Conservation (phyloP, 2,329 filamentous ascomycete genomes). For the Macrophomina tecta region DNA sequence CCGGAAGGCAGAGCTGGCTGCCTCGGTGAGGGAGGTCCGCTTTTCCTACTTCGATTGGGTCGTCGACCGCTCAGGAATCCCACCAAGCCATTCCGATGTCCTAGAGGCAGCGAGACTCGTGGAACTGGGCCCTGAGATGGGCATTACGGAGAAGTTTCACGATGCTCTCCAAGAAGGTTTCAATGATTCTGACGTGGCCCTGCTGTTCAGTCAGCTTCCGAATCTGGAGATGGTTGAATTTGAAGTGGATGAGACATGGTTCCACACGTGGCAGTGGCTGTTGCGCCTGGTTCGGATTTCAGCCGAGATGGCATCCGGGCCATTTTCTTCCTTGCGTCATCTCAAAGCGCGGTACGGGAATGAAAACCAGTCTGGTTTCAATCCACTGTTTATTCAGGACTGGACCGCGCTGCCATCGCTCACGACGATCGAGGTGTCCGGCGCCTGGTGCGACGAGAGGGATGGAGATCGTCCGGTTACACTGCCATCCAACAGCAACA, state of each 20-base stretch:
- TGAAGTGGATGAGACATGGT: conserved; percentile 12
- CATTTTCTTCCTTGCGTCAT: not conserved
- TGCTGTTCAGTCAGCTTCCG: conserved; percentile 9
- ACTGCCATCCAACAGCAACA: not conserved
- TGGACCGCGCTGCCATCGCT: not conserved
- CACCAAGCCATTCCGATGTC: not conserved
- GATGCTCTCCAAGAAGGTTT: not conserved
- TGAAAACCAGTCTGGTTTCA: conserved; percentile 8
- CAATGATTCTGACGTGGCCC: not conserved
- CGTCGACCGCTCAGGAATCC: not conserved
- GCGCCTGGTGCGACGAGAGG: not conserved
- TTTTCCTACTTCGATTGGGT: conserved; percentile 9
- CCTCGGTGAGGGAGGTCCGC: conserved; percentile 10
- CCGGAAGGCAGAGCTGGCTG: not conserved
- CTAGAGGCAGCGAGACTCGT: not conserved
- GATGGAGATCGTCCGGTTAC: not conserved
- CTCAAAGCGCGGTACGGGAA: conserved; percentile 10
- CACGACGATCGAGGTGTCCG: not conserved
- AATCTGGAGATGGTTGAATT: conserved; percentile 5
- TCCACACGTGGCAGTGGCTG: conserved; percentile 9
- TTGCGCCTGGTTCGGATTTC: not conserved
- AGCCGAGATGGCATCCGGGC: not conserved
- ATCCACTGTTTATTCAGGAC: conserved; percentile 14
- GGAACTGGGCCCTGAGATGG: not conserved
- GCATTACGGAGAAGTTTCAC: not conserved